Conservation (phyloP, 495 filamentous ascomycete species). For the Immersiella caudata region DNA sequence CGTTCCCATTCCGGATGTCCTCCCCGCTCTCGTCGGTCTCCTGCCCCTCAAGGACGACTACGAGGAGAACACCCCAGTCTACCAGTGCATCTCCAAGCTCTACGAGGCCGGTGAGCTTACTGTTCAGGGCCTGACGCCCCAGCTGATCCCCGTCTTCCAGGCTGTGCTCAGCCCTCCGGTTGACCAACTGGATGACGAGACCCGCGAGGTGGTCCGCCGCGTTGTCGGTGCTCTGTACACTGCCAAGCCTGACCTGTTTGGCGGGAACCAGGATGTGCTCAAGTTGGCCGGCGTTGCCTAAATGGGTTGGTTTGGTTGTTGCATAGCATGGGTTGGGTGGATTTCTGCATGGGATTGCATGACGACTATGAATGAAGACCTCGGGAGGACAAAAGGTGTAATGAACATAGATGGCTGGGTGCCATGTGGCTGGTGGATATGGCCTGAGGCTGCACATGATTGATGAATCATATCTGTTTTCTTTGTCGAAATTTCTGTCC, state of each 20-base stretch:
- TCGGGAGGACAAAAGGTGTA: constrained; percentile 24
- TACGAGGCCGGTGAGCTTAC: constrained; percentile 76
- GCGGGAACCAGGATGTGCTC: constrained; percentile 35
- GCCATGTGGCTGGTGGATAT: not conserved
- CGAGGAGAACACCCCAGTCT: constrained; percentile 94
- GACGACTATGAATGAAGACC: constrained; percentile 30
- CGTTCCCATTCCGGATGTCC: constrained; percentile 76
- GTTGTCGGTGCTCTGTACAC: constrained; percentile 34
- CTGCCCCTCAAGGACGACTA: constrained; percentile 92
- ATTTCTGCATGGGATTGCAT: constrained; percentile 26
- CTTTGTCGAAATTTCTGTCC: not conserved
- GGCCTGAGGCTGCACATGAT: not conserved
- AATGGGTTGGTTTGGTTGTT: constrained; percentile 16
- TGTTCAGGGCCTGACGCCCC: constrained; percentile 72
- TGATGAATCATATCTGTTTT: not conserved
- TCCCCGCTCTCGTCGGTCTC: constrained; percentile 76
- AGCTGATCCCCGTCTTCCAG: constrained; percentile 78
- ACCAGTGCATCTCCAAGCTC: constrained; percentile 80
- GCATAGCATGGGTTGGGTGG: constrained; percentile 30
- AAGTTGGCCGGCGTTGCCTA: constrained; percentile 37
- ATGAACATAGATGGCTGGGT: not conserved
- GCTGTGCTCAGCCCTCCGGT: constrained; percentile 75
- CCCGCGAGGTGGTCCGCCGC: constrained; percentile 52
- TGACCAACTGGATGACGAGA: constrained; percentile 84
- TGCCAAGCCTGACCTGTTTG: constrained; percentile 37